Evolutionary conservation across 257 asterid genomes (phyloP).

Genomic region (Lantana camara): DNA sequence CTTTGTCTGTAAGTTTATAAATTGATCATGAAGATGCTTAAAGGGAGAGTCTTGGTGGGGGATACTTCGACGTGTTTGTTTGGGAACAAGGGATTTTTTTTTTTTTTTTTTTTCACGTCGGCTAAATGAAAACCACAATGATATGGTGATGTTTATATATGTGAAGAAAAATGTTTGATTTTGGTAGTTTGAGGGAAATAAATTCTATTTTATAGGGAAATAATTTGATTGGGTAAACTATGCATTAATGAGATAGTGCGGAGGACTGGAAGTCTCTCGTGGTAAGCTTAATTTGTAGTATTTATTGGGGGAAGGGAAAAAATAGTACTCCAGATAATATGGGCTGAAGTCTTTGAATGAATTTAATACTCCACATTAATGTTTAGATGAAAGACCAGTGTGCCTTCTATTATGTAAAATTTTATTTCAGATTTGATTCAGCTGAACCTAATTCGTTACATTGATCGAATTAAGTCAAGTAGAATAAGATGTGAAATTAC

Average conservation of each 20-base stretch:
- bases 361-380: too few species aligned
- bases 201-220: too few species aligned
- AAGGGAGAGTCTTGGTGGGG: not conserved
- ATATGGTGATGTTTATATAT: not conserved
- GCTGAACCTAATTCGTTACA: too few species aligned
- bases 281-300: not conserved
- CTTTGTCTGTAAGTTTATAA: not conserved
- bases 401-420: too few species aligned
- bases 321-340: too few species aligned
- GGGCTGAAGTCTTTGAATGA: too few species aligned
- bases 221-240: not conserved
- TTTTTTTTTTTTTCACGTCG: slow-evolving; percentile 28
- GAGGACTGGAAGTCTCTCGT: not conserved
- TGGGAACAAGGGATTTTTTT: not conserved
- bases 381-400: too few species aligned
- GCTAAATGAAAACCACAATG: slow-evolving; percentile 20
- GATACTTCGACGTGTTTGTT: slow-evolving; percentile 13
- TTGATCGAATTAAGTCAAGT: too few species aligned
- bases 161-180: too few species aligned
- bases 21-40: not conserved
- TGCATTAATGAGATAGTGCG: slow-evolving; percentile 16
- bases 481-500: too few species aligned
- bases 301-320: not conserved
- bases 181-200: not conserved
- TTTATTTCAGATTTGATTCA: too few species aligned